Base-by-base conservation (phyloP, 2,329 filamentous ascomycete genomes). In the Claviceps purpurea region DNA sequence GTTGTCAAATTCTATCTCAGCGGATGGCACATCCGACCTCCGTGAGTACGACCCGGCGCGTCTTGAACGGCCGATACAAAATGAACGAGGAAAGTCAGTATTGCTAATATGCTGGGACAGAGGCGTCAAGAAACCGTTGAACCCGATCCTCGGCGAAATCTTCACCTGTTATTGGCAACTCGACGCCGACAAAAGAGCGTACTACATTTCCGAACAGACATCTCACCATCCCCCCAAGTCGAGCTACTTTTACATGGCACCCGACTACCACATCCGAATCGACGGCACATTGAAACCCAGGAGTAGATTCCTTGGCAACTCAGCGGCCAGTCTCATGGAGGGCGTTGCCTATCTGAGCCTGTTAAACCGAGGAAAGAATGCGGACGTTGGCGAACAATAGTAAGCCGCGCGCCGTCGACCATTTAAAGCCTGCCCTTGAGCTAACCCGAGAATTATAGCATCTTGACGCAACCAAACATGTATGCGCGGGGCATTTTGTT, bases 181-280 rank as follows among this genome's bases (percentile, higher is more conserved):
- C 56, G 79, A 84, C 14, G 86, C 94, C 68, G 75, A 83, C 18
- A 95, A 88, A 37, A 82, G 81, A 59, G 91, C 87, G 56, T 98
- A 95, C 72, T 98, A 98, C 71, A 89, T 98, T 60, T 83, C 91
- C 47, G 93, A 98, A 70, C 93, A 98, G 69, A 98, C 93, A 1
- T 97, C 90, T 30, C 93, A 98, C 67, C 93, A 98, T 64, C 93
- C 93, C 37, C 93, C 93, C 30, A 98, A 98, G 72, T 97, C 91
- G 47, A 95, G 89, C 70, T 98, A 98, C 73, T 98, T 98, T 68
- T 98, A 95, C 72, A 90, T 95, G 84, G 90, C 88, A 0, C 93
- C 93, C 2, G 83, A 95, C 51, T 89, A 97, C 64, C 74, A 94
- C 64, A 95, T 98, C 59, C 82, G 93, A 52, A 95, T 98, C 61